Evolutionary conservation across 2,329 filamentous ascomycete genomes (phyloP), one percentile per base, ranked within the genome.

Genomic region (Didymosphaeria variabile): DNA sequence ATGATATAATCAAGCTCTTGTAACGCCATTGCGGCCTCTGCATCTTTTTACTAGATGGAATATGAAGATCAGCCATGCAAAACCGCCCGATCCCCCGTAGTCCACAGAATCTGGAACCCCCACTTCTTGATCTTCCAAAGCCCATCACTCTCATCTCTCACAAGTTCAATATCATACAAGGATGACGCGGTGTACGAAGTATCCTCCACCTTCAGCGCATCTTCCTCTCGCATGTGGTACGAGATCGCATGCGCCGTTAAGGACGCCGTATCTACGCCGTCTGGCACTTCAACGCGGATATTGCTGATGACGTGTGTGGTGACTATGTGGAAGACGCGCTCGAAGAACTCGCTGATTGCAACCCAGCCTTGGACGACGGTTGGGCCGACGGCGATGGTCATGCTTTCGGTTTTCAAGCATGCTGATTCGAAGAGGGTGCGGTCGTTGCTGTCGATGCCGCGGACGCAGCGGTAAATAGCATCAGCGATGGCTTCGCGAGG

Each of bases 91-190:
- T 72, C 65, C 2, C 69, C 69, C 31, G 61, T 67, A 38, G 63
- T 69, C 67, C 68, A 70, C 45, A 65, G 40, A 38, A 68, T 44
- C 23, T 64, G 63, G 1, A 68, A 71, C 3, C 66, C 71, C 50
- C 73, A 80, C 42, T 54, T 69, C 59, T 66, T 68, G 23, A 73
- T 72, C 65, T 63, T 72, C 68, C 67, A 72, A 55, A 68, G 42
- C 3, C 63, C 64, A 53, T 68, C 67, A 5, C 31, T 55, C 1
- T 49, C 31, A 45, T 64, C 62, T 61, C 52, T 70, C 12, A 72
- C 58, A 55, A 71, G 52, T 21, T 63, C 63, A n/a, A 73, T 46
- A 50, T 49, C 49, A 38, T 73, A 72, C 62, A 71, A 53, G 29
- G 59, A 64, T n/a, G 55, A 47, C 34, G 63, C 66, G n/a, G 65